phyloP scores from a whole-genome alignment of 163 green algal species.

The Chloroidium sp. region DNA sequence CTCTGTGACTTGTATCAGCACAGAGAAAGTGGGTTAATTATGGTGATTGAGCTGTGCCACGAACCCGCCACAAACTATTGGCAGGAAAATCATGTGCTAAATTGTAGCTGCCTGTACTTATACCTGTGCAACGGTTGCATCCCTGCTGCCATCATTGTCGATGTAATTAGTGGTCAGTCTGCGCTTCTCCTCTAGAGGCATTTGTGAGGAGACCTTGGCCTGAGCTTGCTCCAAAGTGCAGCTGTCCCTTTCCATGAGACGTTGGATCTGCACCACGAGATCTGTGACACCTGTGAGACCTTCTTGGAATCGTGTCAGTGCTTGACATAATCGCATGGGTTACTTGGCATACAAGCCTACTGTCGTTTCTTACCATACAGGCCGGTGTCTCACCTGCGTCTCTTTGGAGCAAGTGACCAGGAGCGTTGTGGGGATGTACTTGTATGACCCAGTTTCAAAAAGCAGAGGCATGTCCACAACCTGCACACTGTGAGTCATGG shows the following conservation, averaged over 20 bases:
- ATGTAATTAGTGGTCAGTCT: constrained; percentile 39
- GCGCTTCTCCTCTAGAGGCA: constrained; percentile 50
- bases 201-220: constrained; percentile 28
- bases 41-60: no score
- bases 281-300: background rate
- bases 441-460: constrained; percentile 62
- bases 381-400: constrained; percentile 27
- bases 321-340: background rate
- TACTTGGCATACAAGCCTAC: background rate
- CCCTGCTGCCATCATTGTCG: constrained; percentile 7
- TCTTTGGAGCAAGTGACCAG: constrained; percentile 47
- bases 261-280: constrained; percentile 20
- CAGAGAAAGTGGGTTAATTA: no score
- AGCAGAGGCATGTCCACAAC: constrained; percentile 83
- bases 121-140: background rate
- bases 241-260: constrained; percentile 41
- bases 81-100: no score
- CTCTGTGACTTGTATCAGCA: no score
- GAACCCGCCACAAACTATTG: no score
- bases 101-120: no score
- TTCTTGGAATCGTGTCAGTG: background rate
- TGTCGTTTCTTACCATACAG: background rate
- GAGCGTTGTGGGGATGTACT: constrained; percentile 31
- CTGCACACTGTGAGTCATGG: constrained; percentile 18
- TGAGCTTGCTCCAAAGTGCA: constrained; percentile 23